Percentiles rank a stretch among this genome's conserved stretches.
phyloP scores from a whole-genome alignment of 1,139 yeast species.

The Hyphopichia pseudoburtonii region DNA sequence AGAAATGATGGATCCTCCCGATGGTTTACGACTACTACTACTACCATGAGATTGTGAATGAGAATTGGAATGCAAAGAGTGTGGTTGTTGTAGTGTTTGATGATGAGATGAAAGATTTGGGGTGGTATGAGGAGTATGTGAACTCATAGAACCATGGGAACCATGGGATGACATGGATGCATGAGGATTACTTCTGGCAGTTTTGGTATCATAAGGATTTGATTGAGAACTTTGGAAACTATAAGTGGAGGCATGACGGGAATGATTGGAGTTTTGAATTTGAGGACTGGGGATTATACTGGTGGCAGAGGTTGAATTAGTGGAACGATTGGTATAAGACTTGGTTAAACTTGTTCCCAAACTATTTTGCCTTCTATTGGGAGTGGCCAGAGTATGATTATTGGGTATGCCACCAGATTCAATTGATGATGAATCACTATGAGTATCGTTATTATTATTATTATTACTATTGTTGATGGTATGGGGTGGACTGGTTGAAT shows the following conservation, averaged over 20 bases:
- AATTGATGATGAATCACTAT: slow-evolving; percentile 35
- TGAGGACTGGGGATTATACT: slow-evolving; percentile 32
- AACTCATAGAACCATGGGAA: too few species aligned
- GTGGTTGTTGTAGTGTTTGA: not conserved
- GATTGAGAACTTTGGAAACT: slow-evolving; percentile 24
- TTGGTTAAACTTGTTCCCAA: slow-evolving; percentile 1
- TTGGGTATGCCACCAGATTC: slow-evolving; percentile 31
- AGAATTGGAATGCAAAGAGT: not conserved
- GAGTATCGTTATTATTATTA: too few species aligned
- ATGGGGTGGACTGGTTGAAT: slow-evolving; percentile 1
- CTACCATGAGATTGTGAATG: slow-evolving; percentile 4
- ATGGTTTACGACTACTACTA: slow-evolving; percentile 19
- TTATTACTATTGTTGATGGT: too few species aligned
- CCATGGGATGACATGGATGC: not conserved
- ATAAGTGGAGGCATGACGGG: slow-evolving; percentile 42
- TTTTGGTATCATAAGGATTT: slow-evolving; percentile 34
- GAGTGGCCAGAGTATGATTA: not conserved
- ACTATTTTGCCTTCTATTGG: slow-evolving; percentile 6
- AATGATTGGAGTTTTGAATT: slow-evolving; percentile 32
- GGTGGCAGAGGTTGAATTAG: slow-evolving; percentile 12
- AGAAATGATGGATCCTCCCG: slow-evolving; percentile 29
- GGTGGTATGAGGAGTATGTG: not conserved
- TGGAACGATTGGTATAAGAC: slow-evolving; percentile 13
- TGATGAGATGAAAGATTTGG: not conserved
- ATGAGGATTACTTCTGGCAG: slow-evolving; percentile 12